Evolutionary conservation across 768 basidiomycete species (phyloP).

Genomic region (Russula emetica): DNA sequence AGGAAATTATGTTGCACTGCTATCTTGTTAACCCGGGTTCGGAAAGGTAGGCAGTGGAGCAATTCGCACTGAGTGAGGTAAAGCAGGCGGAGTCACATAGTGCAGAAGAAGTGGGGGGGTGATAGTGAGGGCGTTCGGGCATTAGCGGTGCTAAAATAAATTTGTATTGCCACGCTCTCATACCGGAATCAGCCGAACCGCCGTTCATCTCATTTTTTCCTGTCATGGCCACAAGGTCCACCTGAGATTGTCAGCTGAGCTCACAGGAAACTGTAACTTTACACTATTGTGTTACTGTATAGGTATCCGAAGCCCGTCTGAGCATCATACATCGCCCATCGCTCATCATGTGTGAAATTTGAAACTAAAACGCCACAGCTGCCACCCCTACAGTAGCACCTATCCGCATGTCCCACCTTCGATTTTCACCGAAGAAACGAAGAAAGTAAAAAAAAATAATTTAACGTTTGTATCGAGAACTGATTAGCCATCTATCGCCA

Average conservation of each 20-base stretch:
- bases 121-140: conserved; percentile 1
- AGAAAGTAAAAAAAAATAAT: too few relatives aligned
- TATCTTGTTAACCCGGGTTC: not conserved
- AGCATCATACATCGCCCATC: not conserved
- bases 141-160: conserved; percentile 10
- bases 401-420: not conserved
- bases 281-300: too few relatives aligned
- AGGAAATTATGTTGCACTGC: not conserved
- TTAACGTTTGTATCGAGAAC: conserved; percentile 49
- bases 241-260: not conserved
- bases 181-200: not conserved
- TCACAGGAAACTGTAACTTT: not conserved
- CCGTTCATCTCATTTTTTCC: not conserved
- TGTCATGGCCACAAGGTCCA: too few relatives aligned
- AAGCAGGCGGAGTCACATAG: not conserved
- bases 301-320: not conserved
- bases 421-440: not conserved
- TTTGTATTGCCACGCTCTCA: conserved; percentile 2
- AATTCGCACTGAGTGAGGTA: not conserved
- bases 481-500: conserved; percentile 64
- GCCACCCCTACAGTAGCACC: not conserved
- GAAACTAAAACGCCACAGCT: conserved; percentile 4
- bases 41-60: not conserved
- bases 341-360: not conserved
- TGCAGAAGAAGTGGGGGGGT: not conserved